Evolutionary conservation across 495 filamentous ascomycete species (phyloP), one percentile per base, ranked within the genome.

Genomic region (Tuber melanosporum): DNA sequence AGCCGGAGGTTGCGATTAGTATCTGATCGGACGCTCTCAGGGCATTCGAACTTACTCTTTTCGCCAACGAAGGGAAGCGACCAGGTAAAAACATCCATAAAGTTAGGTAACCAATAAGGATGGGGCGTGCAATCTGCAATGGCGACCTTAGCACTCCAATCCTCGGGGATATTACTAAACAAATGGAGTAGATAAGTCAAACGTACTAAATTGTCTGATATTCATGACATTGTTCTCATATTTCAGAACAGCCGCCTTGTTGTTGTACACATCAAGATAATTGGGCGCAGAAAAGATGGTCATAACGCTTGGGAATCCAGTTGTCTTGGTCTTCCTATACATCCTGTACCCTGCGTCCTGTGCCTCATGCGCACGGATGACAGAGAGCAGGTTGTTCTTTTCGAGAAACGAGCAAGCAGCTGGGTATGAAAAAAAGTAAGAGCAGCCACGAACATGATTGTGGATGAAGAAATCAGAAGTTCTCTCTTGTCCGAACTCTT

Each of bases 201-300:
- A 82, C 86, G 71, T 85, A 83, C 82, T 99, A 86, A 99, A 99
- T 84, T 99, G 95, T 44, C 95, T 90, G 83, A 99, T 99, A 87
- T 99, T 99, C 95, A 99, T 99, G 75, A 99, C 95, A 83, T 99
- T 99, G 86, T 99, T 99, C 85, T 99, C 95, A 84, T 99, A 99
- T 85, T 99, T 99, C 76, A 99, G 87, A 36, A 99, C 95, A 0
- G 95, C 95, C 0, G 95, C 95, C 86, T 99, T 99, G 89, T 99
- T 99, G 89, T 99, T 99, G 87, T 99, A 99, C n/a, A 99, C 94
- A 84, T 99, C 95, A 78, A 99, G 88, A 83, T 99, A 98, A 84
- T 99, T 99, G 39, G 95, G 95, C 6, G 95, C 95, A 71, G 95
- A 98, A 88, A 99, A 99, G 83, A 99, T 99, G 69, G 95, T 99